Evolutionary conservation across 495 filamentous ascomycete species (phyloP), one percentile per base, ranked within the genome.

Genomic region (Staphylotrichum tortipilum): DNA sequence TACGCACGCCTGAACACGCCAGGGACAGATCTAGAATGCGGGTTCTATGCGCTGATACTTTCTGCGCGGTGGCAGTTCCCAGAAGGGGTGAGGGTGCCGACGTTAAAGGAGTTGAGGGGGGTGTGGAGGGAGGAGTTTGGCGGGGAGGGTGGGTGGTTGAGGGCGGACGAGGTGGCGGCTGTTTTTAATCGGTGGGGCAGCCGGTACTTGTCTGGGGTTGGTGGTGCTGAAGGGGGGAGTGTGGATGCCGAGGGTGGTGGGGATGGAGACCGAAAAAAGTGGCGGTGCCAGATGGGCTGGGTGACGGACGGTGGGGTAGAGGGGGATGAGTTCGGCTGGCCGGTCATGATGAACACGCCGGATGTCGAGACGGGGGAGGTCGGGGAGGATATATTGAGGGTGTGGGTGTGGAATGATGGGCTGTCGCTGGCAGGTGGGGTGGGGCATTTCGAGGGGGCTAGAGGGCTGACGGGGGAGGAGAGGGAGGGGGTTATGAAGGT

Each of bases 381-480:
- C 2, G 58, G 42, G 11, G 47, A 45, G 33, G 50, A 29, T 7
- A 50, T 61, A 9, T 44, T 61, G 49, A 47, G 58, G 49, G 40
- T 61, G 31, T 61, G 58, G 58, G 54, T 61, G 23, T 61, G 43
- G 37, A 61, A 61, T 38, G 54, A 61, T 19, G 52, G 58, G 23
- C 23, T 4, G 9, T 55, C 51, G 40, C 34, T 52, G 34, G 23
- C 36, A 10, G 58, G 54, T 1, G 51, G 51, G 14, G 41, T 55
- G 28, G 58, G 58, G 34, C 58, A 61, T 38, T 57, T 49, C 26
- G 58, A 57, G 43, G 58, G 58, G 41, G 31, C 57, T 1, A 42
- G 40, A 44, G 47, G 44, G 48, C 47, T 44, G 26, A 44, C 23
- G 26, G 49, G 42, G 35, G 50, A 50, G 50, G 5, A 33, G 44